A percentile compares a stretch with the other conserved stretches of the same genome.
phyloP scores from a whole-genome alignment of 352 stramenopile species.

The Phytophthora pseudosyringae region DNA sequence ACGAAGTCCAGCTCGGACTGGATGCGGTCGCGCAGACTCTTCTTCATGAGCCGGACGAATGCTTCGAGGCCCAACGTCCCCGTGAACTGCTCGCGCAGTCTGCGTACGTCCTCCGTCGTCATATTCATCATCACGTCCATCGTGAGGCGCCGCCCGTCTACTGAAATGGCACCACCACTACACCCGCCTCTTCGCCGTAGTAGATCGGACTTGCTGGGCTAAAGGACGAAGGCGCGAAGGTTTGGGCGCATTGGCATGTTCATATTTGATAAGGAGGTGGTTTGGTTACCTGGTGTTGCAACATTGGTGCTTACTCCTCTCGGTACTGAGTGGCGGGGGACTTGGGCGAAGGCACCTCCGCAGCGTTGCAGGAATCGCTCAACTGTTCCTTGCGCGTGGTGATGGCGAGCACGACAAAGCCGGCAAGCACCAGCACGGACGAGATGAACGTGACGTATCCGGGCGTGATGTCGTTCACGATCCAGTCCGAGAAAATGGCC shows the following conservation, averaged over 20 bases:
- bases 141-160: background rate
- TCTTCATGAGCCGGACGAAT: constrained; percentile 79
- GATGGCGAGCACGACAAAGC: constrained; percentile 74
- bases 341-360: constrained; percentile 30
- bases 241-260: background rate
- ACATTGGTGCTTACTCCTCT: constrained; percentile 32
- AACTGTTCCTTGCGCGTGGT: constrained; percentile 43
- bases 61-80: constrained; percentile 58
- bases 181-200: background rate
- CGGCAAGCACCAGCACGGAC: constrained; percentile 70
- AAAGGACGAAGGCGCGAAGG: no score
- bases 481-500: constrained; percentile 92
- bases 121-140: constrained; percentile 92
- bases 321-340: constrained; percentile 39
- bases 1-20: constrained; percentile 82
- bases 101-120: constrained; percentile 77
- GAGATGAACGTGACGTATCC: constrained; percentile 61
- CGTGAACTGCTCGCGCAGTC: constrained; percentile 61
- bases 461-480: constrained; percentile 66
- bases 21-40: constrained; percentile 70
- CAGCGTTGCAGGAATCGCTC: constrained; percentile 4
- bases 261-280: constrained; percentile 20
- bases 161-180: constrained; percentile 1
- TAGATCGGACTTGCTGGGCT: no score
- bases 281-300: background rate